Evolutionary conservation across 2,329 filamentous ascomycete species (phyloP).

Genomic region (Bimuria novae-zelandiae): DNA sequence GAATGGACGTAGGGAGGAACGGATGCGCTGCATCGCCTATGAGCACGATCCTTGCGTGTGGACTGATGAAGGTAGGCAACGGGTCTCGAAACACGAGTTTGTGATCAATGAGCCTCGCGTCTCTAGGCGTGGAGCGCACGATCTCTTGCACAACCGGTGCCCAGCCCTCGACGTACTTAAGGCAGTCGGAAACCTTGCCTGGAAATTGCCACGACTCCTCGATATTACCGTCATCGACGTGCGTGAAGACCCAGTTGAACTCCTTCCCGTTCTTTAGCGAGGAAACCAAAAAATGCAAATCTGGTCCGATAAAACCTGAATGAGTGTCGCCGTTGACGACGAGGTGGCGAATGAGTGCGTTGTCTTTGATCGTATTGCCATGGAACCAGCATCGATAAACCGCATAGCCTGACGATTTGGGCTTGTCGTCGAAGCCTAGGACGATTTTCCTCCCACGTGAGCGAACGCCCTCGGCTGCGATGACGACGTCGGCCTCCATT

Average conservation of each 20-base stretch:
- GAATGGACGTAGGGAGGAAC: conserved; percentile 58
- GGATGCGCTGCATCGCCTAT: conserved; percentile 61
- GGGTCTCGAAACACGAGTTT: conserved; percentile 60
- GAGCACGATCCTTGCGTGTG: conserved; percentile 53
- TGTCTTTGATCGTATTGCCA: conserved; percentile 31
- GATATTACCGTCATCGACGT: conserved; percentile 46
- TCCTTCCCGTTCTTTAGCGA: conserved; percentile 41
- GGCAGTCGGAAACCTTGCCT: conserved; percentile 36
- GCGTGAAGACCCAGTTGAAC: conserved; percentile 45
- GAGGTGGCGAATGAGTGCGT: conserved; percentile 34
- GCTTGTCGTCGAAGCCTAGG: conserved; percentile 57
- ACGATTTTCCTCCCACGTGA: conserved; percentile 58
- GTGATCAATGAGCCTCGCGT: conserved; percentile 53
- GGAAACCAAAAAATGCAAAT: conserved; percentile 44
- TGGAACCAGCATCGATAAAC: conserved; percentile 55
- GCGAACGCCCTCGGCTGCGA: conserved; percentile 60
- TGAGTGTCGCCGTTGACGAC: conserved; percentile 42
- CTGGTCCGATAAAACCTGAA: conserved; percentile 39
- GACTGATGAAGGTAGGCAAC: conserved; percentile 57
- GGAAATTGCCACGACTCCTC: conserved; percentile 43
- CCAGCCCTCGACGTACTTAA: conserved; percentile 39
- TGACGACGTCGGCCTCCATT: conserved; percentile 54
- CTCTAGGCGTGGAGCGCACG: conserved; percentile 39
- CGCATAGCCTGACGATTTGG: conserved; percentile 59
- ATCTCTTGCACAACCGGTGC: conserved; percentile 38